Evolutionary conservation across 2,329 filamentous ascomycete genomes (phyloP).

Genomic region (Fusarium keratoplasticum): DNA sequence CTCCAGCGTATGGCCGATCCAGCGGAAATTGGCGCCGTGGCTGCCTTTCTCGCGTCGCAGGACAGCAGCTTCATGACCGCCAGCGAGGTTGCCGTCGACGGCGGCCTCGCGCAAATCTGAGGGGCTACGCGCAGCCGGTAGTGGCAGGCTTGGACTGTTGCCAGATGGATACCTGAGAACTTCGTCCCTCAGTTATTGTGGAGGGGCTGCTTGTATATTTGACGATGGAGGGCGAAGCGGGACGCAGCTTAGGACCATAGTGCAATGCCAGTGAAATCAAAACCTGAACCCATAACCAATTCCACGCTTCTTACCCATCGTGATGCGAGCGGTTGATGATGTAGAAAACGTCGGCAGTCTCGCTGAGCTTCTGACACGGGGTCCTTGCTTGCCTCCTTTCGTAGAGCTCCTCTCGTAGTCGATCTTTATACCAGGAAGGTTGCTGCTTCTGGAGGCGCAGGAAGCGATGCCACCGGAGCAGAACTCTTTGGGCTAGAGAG

Average conservation of each 20-base stretch:
- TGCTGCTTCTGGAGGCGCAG: not conserved
- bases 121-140: not conserved
- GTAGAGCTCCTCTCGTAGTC: constrained; percentile 8
- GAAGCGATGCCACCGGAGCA: not conserved
- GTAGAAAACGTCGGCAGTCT: too few relatives aligned
- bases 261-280: not conserved
- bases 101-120: not conserved
- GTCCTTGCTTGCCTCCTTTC: constrained; percentile 4
- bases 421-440: constrained; percentile 5
- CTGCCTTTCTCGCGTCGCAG: not conserved
- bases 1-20: not conserved
- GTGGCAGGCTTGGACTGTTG: not conserved
- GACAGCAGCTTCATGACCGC: not conserved
- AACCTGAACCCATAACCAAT: too few relatives aligned
- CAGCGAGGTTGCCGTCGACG: not conserved
- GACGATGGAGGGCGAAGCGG: not conserved
- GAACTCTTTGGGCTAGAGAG: not conserved
- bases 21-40: not conserved
- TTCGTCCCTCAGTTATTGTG: too few relatives aligned
- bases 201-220: not conserved
- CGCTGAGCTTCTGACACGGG: constrained; percentile 47
- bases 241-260: not conserved
- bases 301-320: too few relatives aligned
- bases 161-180: not conserved
- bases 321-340: too few relatives aligned